phyloP scores from a whole-genome alignment of 805 yeast genomes.

The Candida argentea region DNA sequence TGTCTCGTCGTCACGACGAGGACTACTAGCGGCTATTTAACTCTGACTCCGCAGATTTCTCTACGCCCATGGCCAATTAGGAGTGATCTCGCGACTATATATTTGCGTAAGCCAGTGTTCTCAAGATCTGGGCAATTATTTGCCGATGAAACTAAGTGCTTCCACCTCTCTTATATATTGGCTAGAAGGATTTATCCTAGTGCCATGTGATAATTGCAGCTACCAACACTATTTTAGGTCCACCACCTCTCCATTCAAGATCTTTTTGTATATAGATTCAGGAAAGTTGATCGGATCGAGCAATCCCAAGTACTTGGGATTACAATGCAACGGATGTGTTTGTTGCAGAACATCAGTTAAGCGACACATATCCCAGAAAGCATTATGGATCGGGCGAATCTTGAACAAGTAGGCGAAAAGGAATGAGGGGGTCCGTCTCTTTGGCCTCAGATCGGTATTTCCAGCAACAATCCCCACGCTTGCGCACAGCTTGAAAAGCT shows the following conservation, averaged over 20 bases:
- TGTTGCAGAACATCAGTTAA: constrained; percentile 20
- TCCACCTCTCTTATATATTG: too few relatives aligned
- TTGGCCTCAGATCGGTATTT: constrained; percentile 5
- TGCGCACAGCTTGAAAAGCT: constrained; percentile 22
- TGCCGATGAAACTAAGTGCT: too few relatives aligned
- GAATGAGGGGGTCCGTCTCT: constrained; percentile 9
- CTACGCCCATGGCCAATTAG: too few relatives aligned
- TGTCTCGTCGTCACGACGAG: too few relatives aligned
- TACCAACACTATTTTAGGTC: not conserved
- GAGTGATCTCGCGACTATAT: too few relatives aligned
- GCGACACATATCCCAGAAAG: constrained; percentile 30
- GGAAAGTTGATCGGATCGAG: constrained; percentile 29
- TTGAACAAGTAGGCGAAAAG: constrained; percentile 10
- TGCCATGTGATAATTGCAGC: too few relatives aligned
- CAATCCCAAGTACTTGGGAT: constrained; percentile 20
- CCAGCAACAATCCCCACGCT: constrained; percentile 16
- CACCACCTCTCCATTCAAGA: not conserved
- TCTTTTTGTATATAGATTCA: constrained; percentile 12
- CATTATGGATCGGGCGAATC: constrained; percentile 20
- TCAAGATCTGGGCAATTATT: too few relatives aligned
- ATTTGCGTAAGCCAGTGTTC: too few relatives aligned
- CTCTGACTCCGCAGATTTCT: too few relatives aligned
- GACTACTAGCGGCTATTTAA: too few relatives aligned
- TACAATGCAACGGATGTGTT: constrained; percentile 16
- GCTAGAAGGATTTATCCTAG: too few relatives aligned